Evolutionary conservation across 768 basidiomycete species (phyloP).

Genomic region (Xanthoconium purpureum): DNA sequence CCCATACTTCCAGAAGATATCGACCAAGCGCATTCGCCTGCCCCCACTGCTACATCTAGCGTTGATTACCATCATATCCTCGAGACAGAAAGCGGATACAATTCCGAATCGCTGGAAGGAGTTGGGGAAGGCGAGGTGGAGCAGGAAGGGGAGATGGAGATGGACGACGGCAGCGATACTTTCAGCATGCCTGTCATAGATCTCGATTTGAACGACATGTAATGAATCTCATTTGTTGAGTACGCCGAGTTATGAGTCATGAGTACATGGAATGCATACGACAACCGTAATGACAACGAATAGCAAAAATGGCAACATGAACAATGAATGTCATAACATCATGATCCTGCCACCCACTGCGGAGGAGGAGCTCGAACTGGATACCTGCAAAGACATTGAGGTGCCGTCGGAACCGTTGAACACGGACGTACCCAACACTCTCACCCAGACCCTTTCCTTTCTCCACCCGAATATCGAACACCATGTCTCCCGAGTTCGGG

Average conservation of each 20-base stretch:
- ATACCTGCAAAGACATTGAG: conserved; percentile 36
- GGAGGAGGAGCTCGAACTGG: conserved; percentile 42
- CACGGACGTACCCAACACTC: conserved; percentile 64
- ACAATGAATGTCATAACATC: background rate
- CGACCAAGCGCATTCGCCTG: conserved; percentile 46
- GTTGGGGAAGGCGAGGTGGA: conserved; percentile 27
- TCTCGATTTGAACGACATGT: conserved; percentile 24
- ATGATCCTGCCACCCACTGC: conserved; percentile 32
- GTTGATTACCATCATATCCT: conserved; percentile 38
- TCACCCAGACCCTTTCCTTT: conserved; percentile 76
- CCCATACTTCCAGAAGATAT: conserved; percentile 25
- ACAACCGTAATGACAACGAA: background rate
- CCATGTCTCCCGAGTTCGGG: conserved; percentile 53
- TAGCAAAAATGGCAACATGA: background rate
- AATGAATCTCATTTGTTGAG: conserved; percentile 13
- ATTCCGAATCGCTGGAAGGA: conserved; percentile 44
- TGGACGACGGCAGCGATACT: conserved; percentile 20
- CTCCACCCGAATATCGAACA: conserved; percentile 86
- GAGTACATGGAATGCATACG: background rate
- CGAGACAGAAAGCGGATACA: conserved; percentile 54
- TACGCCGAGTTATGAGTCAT: background rate
- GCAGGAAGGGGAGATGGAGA: conserved; percentile 24
- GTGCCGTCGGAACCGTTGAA: background rate
- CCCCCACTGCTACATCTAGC: conserved; percentile 49
- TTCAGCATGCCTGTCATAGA: conserved; percentile 28